Evolutionary conservation across 352 stramenopile genomes (phyloP).

Genomic region (Pythium pectinolyticum): DNA sequence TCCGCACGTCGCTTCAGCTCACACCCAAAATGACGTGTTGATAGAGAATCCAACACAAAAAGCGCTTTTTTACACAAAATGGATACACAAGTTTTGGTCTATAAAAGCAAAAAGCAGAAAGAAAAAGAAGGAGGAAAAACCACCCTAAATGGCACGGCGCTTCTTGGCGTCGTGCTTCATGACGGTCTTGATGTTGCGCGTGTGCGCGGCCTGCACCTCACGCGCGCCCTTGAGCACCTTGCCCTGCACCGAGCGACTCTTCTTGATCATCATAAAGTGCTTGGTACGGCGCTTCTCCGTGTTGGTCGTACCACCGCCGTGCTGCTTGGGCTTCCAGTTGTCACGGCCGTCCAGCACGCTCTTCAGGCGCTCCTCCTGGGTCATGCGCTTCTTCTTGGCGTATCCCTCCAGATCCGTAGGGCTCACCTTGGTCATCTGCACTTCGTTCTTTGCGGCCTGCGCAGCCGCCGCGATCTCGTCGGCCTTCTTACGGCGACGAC

Average conservation of each 20-base stretch:
- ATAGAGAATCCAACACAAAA: conserved; percentile 11
- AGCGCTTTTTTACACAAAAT: conserved; percentile 7
- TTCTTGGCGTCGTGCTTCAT: conserved; percentile 88
- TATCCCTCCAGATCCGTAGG: conserved; percentile 82
- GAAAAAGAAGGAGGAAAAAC: background rate
- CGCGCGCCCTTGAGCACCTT: conserved; percentile 87
- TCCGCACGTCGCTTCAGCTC: conserved; percentile 16
- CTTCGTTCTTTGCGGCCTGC: conserved; percentile 37
- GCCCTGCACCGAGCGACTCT: conserved; percentile 88
- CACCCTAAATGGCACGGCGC: conserved; percentile 38
- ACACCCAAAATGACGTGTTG: conserved; percentile 2
- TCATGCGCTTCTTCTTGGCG: conserved; percentile 89
- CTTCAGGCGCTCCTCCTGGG: conserved; percentile 80
- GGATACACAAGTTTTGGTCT: background rate
- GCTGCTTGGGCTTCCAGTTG: conserved; percentile 91
- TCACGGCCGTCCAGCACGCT: conserved; percentile 88
- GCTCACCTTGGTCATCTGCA: conserved; percentile 64
- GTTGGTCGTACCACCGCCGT: conserved; percentile 96
- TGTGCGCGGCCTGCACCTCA: conserved; percentile 75
- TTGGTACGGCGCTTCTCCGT: conserved; percentile 97
- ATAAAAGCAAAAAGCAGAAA: background rate
- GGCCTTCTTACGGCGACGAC: conserved; percentile 81
- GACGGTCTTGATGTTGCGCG: conserved; percentile 76
- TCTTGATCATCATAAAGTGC: conserved; percentile 98
- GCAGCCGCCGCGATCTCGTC: conserved; percentile 43